phyloP scores from a whole-genome alignment of 768 basidiomycete genomes.

The Xerocomellus chrysenteron region DNA sequence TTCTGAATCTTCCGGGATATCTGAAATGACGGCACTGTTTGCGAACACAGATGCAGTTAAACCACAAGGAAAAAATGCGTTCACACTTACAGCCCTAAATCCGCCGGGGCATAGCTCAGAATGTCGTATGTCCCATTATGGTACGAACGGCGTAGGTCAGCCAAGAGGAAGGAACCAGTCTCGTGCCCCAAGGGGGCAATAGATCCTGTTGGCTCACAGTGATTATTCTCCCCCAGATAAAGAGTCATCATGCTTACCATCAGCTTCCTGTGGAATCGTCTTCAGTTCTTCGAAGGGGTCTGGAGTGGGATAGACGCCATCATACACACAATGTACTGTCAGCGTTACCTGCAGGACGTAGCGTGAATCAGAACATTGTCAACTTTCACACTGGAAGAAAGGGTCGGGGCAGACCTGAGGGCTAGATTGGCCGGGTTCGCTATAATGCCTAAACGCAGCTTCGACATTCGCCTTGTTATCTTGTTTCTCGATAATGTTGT shows the following conservation, averaged over 20 bases:
- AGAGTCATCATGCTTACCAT: too few relatives aligned
- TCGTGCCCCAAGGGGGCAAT: background rate
- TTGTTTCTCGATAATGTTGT: background rate
- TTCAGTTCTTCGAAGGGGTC: background rate
- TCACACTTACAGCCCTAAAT: background rate
- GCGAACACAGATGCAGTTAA: background rate
- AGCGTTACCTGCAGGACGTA: background rate
- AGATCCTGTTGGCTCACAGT: background rate
- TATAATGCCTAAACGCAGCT: conserved; percentile 5
- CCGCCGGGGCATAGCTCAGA: background rate
- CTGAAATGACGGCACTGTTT: background rate
- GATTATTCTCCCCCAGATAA: background rate
- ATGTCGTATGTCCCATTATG: conserved; percentile 1
- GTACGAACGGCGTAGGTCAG: background rate
- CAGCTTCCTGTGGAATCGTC: background rate
- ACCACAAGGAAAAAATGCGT: background rate
- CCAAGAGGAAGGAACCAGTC: background rate
- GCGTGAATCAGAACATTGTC: background rate
- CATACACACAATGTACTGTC: conserved; percentile 4
- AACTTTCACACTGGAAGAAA: background rate
- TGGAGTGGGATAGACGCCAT: background rate
- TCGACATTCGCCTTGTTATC: conserved; percentile 9
- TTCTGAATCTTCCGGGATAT: background rate
- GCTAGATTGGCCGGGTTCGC: background rate
- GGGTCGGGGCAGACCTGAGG: background rate